Evolutionary conservation across 163 green algal species (phyloP), one percentile per base, ranked within the genome.

Genomic region (Picocystis sp.): DNA sequence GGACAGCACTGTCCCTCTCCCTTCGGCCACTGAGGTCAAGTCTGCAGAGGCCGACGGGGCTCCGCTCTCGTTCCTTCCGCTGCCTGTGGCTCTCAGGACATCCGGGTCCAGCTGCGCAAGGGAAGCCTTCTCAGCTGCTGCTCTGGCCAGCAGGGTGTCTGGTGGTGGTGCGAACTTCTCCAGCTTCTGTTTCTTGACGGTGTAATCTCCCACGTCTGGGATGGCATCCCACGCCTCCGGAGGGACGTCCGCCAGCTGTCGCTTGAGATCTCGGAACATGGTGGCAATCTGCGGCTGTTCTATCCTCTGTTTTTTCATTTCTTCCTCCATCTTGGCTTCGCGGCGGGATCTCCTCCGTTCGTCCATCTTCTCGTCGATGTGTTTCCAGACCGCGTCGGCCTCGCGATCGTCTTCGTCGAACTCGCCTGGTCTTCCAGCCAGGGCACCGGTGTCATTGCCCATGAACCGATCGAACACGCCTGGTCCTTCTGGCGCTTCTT

Each of bases 241-340:
- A 6, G 57, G 63, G 51, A 97, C 72, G 14, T 90, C 69, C 11
- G 66, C 65, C 53, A 99, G 80, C 55, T 85, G 78, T 33, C 89
- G 74, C 75, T 99, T 99, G n/a, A 97, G 71, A 63, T 96, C 87
- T 2, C 79, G 76, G 81, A 99, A 98, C 72, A 93, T 81, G 72
- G 95, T 89, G 6, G 81, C 87, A 60, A 97, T 96, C 61, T 94
- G 94, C 38, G 86, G 86, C 53, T 94, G 94, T 50, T 87, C 78
- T 6, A 66, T 72, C 15, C 86, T 75, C 61, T 92, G 93, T 69
- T 86, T 76, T 61, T 96, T 80, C 45, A 96, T 76, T 67, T 95
- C 75, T 54, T 92, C 77, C 74, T 91, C 84, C 41, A 89, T 45
- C 21, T 79, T 70, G 46, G 76, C 76, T 63, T 95, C 84, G 0